Base-by-base conservation (phyloP, 2,329 filamentous ascomycete genomes). In the Lasiodiplodia theobromae region DNA sequence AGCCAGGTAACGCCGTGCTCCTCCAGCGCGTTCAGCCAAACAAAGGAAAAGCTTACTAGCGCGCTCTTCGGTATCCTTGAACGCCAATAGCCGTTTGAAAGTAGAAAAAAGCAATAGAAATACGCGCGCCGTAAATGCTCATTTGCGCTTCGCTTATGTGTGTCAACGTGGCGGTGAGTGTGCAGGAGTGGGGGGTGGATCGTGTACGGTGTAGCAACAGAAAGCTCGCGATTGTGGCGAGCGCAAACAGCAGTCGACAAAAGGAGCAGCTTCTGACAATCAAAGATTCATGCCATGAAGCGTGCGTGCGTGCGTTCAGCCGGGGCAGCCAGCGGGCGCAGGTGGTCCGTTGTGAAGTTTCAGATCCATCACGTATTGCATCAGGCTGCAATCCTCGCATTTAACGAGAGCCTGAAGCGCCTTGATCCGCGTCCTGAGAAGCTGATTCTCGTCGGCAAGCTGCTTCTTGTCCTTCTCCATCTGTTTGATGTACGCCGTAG, bases 401-500 rank as follows among this genome's bases (percentile, higher is more conserved):
- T 82, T 81, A 65, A 83, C 79, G 31, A 83, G 74, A 54, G 79
- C 79, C 71, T 83, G 80, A 12, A 83, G 75, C 51, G 80, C 80
- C 70, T 79, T 79, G 63, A 83, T 76, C 28, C 81, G 75, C 25
- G 77, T 75, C 69, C 77, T 73, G 21, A 84, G 72, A 11, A 77
- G 66, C 58, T 76, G 73, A 38, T 82, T 81, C 69, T 81, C 79
- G 11, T 82, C 78, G 1, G 76, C 73, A 7, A 82, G 70, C 21
- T 71, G 73, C 69, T 79, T 77, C 73, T 80, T 79, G 67, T 83
- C 81, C 34, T 78, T 79, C 70, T 83, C 80, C 70, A 82, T 77
- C 68, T 82, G 79, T 72, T 82, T 81, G 75, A 84, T 83, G 73
- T 83, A 81, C 11, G 81, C 79, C 25, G 81, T 82, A 23, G 82